A percentile compares a stretch with the other conserved stretches of the same genome.
These are phyloP conservation scores for Penicillium steckii DNA, from an alignment of 495 filamentous ascomycete species.

Conservation along the genomic window DNA sequence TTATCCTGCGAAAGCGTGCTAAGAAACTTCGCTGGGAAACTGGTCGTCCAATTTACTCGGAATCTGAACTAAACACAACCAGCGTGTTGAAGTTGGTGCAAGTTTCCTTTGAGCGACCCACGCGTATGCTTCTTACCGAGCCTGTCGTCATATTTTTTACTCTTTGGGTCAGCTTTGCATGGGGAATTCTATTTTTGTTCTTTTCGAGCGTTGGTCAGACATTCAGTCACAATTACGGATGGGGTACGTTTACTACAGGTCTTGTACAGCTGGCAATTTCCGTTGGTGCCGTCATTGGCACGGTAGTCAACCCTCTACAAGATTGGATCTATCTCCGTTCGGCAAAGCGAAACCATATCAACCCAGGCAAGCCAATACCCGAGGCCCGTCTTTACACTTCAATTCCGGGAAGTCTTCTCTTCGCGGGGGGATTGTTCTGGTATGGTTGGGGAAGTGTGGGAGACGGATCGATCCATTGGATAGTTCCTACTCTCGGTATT, in stretches of 20 bases:
- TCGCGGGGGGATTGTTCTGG: slow-evolving; percentile 42
- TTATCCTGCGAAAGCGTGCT: slow-evolving; percentile 61
- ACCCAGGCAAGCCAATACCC: slow-evolving; percentile 32
- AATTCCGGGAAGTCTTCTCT: slow-evolving; percentile 40
- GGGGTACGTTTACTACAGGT: slow-evolving; percentile 33
- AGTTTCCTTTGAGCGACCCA: slow-evolving; percentile 43
- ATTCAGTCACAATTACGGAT: slow-evolving; percentile 37
- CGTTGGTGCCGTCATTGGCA: slow-evolving; percentile 41
- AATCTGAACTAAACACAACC: slow-evolving; percentile 28
- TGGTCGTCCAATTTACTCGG: slow-evolving; percentile 42
- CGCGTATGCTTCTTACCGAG: slow-evolving; percentile 52
- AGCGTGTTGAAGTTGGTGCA: slow-evolving; percentile 26
- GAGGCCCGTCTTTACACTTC: slow-evolving; percentile 42
- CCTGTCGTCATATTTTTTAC: slow-evolving; percentile 53
- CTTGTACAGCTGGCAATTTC: slow-evolving; percentile 43
- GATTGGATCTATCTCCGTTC: slow-evolving; percentile 39
- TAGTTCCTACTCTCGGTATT: slow-evolving; percentile 39
- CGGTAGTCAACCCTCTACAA: slow-evolving; percentile 39
- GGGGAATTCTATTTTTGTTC: slow-evolving; percentile 52
- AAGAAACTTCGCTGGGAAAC: slow-evolving; percentile 62
- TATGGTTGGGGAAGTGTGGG: slow-evolving; percentile 38
- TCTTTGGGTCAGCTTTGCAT: slow-evolving; percentile 51
- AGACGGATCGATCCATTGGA: slow-evolving; percentile 32
- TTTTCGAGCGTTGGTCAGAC: slow-evolving; percentile 42
- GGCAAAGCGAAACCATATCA: slow-evolving; percentile 23